phyloP scores from a whole-genome alignment of 164 flowering plant genomes.

The Macadamia integrifolia region DNA sequence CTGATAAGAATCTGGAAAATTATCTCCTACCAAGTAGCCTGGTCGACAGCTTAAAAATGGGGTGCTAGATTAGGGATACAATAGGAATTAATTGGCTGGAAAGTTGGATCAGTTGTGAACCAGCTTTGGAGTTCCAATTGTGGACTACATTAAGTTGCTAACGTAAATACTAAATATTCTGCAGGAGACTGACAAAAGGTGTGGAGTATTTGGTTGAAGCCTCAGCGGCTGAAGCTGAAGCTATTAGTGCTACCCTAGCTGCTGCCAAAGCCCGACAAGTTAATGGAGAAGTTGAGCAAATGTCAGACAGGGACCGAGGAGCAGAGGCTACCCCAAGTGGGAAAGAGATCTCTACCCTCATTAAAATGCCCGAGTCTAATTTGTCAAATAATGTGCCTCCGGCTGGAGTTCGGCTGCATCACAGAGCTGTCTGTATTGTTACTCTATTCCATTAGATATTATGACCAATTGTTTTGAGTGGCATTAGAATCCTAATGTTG shows the following conservation, averaged over 20 bases:
- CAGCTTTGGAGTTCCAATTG: too few relatives aligned
- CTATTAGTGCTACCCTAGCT: constrained; percentile 88
- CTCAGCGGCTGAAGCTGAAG: constrained; percentile 97
- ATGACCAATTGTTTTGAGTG: constrained; percentile 3
- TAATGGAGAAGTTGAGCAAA: constrained; percentile 85
- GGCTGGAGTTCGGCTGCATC: constrained; percentile 83
- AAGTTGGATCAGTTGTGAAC: too few relatives aligned
- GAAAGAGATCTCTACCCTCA: constrained; percentile 53
- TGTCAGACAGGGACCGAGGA: constrained; percentile 84
- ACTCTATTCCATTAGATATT: constrained; percentile 7
- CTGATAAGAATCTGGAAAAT: too few relatives aligned
- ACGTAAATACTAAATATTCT: constrained; percentile 4
- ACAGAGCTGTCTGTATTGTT: constrained; percentile 75
- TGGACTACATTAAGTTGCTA: too few relatives aligned
- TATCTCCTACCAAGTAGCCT: too few relatives aligned
- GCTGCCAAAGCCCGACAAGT: constrained; percentile 94
- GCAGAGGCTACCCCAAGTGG: constrained; percentile 97
- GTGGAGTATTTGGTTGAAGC: constrained; percentile 98
- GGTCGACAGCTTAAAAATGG: too few relatives aligned
- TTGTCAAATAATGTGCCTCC: constrained; percentile 47
- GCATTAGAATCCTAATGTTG: background rate
- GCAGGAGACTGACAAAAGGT: constrained; percentile 83
- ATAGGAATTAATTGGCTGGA: too few relatives aligned
- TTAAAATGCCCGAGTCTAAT: constrained; percentile 66
- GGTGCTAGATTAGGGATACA: too few relatives aligned